phyloP scores from a whole-genome alignment of 1,284 basidiomycete species.

The Malassezia arunalokei region DNA sequence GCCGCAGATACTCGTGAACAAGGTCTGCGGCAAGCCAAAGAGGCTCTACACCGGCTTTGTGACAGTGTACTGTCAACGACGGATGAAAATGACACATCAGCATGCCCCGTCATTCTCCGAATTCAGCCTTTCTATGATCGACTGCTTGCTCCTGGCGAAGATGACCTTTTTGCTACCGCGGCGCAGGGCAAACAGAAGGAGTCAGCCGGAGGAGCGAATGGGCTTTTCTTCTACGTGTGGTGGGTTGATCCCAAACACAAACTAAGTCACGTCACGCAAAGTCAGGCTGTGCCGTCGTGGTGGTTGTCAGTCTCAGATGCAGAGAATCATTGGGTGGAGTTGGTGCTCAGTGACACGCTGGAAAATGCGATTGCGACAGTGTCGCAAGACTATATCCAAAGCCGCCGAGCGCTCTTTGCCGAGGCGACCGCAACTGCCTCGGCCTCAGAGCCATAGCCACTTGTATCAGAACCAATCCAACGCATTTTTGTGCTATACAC shows the following conservation, averaged over 20 bases:
- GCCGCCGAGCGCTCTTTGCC: constrained; percentile 18
- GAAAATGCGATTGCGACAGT: constrained; percentile 33
- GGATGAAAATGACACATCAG: constrained; percentile 32
- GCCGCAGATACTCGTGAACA: background rate
- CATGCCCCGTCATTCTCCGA: constrained; percentile 81
- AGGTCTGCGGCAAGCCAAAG: constrained; percentile 23
- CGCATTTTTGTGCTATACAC: constrained; percentile 13
- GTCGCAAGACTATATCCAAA: constrained; percentile 36
- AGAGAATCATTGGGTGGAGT: constrained; percentile 42
- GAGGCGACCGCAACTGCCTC: background rate
- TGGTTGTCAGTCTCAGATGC: constrained; percentile 37
- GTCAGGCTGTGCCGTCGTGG: constrained; percentile 32
- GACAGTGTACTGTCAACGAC: constrained; percentile 46
- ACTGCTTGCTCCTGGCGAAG: background rate
- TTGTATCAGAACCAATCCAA: background rate
- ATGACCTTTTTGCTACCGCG: background rate
- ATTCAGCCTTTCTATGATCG: constrained; percentile 54
- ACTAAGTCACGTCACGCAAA: constrained; percentile 34
- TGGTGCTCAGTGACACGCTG: constrained; percentile 38
- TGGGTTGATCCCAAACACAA: constrained; percentile 36
- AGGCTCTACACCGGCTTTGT: constrained; percentile 56
- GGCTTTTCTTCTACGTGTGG: constrained; percentile 32
- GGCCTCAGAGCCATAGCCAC: background rate
- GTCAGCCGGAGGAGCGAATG: background rate
- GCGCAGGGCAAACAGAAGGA: background rate